Base-by-base conservation (phyloP, 1,139 yeast species). In the Schwanniomyces etchellsii region DNA sequence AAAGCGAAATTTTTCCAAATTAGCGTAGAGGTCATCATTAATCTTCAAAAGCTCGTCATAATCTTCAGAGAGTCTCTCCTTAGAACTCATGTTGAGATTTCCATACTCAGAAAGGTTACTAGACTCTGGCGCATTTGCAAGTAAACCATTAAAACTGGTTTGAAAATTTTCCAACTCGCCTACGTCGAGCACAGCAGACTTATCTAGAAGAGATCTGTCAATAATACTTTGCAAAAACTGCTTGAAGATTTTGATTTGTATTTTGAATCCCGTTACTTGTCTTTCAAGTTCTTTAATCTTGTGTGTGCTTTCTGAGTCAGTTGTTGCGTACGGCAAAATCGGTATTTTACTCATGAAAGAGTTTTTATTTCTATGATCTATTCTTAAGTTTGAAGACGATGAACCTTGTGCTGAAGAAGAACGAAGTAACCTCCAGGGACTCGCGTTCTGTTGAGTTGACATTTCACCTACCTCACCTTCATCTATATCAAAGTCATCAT, bases 171-270 rank as follows among this genome's bases (percentile, higher is more conserved):
- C 36, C 24, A 55, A 39, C 17, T 57, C 63, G 14, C 33, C 42
- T 24, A 40, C 45, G 45, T 44, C 61, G 31, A 45, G 24, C 27
- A 30, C 24, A 24, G 38, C 23, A 16, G 33, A 27, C 5, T 43
- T 38, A 16, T 36, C 39, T 25, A 34, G 31, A 16, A 37, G 39
- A 20, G 43, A 50, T 39, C 39, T 57, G 40, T 46, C 73, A 17
- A 52, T 61, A 31, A 64, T 38, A 29, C 53, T 55, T 32, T 62
- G 71, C 3, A 68, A 43, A 32, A 66, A 66, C 33, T 61, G 64
- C 39, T 60, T 61, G 50, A 65, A 60, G 32, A 67, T 52, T 40
- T 59, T 54, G 23, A 69, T 55, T 40, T 69, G 72, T 18, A 69
- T 62, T 30, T 60, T 56, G 41, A 64, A 67, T 13, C 67, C 59